These are phyloP conservation scores for Thermomucor indicae-seudaticae DNA, from an alignment of 371 early-diverging fungal species.

Conservation along the genomic window DNA sequence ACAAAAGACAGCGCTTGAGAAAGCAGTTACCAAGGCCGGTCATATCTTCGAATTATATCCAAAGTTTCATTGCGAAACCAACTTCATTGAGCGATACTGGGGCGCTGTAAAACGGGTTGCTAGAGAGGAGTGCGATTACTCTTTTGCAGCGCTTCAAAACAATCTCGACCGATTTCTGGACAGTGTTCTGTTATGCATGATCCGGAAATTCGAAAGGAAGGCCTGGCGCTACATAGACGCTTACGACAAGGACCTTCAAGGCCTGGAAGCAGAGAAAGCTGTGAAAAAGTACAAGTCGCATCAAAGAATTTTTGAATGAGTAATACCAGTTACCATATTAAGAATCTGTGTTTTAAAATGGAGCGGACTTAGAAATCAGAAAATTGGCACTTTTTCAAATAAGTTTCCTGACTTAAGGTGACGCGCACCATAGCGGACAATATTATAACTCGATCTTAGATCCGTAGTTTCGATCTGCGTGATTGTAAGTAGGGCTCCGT, in stretches of 20 bases:
- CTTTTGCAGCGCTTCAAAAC: not conserved
- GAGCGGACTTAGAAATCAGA: too few relatives aligned
- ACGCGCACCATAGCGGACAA: too few relatives aligned
- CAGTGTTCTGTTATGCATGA: not conserved
- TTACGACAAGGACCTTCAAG: not conserved
- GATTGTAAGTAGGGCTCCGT: too few relatives aligned
- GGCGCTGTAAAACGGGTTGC: not conserved
- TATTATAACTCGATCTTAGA: too few relatives aligned
- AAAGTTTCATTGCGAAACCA: conserved; percentile 15
- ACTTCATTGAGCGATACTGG: conserved; percentile 14
- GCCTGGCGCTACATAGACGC: not conserved
- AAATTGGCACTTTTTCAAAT: too few relatives aligned
- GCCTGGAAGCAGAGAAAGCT: not conserved
- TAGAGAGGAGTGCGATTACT: not conserved
- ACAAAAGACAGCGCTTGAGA: conserved; percentile 3
- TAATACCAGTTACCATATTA: too few relatives aligned
- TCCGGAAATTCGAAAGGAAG: not conserved
- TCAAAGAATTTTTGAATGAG: not conserved
- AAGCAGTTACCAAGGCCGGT: conserved; percentile 1
- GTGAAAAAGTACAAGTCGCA: not conserved
- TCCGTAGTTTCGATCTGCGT: too few relatives aligned
- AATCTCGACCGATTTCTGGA: not conserved
- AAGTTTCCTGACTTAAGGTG: too few relatives aligned
- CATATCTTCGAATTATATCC: conserved; percentile 8
- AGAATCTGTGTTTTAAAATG: too few relatives aligned